Evolutionary conservation across 305 asterid genomes (phyloP), one percentile per base, ranked within the genome.

Genomic region (Striga hermonthica): DNA sequence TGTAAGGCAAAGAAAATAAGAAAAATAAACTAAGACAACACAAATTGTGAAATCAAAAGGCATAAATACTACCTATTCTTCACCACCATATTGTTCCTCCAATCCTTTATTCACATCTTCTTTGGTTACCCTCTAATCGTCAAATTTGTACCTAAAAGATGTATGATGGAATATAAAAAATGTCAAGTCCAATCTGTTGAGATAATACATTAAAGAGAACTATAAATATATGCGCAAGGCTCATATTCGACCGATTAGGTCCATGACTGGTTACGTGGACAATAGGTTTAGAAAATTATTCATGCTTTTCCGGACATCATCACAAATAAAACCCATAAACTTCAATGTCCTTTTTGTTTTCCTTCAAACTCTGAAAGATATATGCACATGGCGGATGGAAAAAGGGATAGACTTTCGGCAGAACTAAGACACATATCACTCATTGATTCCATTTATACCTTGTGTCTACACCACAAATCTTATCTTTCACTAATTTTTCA

Each of bases 1-100:
- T 90, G 89, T 55, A 54, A 68, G 16, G 72, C 12, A 70, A 69
- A 64, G 69, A 73, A 62, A 72, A 57, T 15, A 69, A 61, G 74
- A 68, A 64, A 59, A 36, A 43, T 52, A n/a, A 72, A 53, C 67
- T 45, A 10, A 15, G 39, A 11, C 31, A 22, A 22, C 37, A 35
- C 14, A 31, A 47, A 66, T 38, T 50, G 3, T 64, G 12, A 64
- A 35, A 64, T 38, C 41, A 14, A 57, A 48, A 49, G 62, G 57
- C 15, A 67, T 22, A 22, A 22, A 22, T 22, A 22, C 2, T 22
- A 22, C 31, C 31, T 22, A 1, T 77, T 93, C 97, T 75, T 93
- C 99, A 60, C 97, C 99, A 62, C 97, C 99, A 80, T 88, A 90
- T 75, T 93, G 97, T 81, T 90, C 99, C 78, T 90, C 99, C 60